A percentile compares a stretch with the other conserved stretches of the same genome.
These are phyloP conservation scores for Penicillium psychrosexuale DNA, from an alignment of 2,329 filamentous ascomycete genomes.

Conservation along the genomic window DNA sequence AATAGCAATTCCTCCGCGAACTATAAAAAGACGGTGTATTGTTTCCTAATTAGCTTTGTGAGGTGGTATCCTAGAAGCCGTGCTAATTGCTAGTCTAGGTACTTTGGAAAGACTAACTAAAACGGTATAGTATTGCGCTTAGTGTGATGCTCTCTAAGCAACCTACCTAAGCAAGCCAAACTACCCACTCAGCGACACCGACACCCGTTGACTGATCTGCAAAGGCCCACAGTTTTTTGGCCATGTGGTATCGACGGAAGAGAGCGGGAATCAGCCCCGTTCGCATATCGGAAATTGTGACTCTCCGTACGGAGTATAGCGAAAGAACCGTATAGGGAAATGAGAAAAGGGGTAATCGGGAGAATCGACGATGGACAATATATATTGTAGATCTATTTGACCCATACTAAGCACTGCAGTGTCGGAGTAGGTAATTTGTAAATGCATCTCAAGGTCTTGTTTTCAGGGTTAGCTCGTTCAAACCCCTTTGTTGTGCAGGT, in stretches of 20 bases:
- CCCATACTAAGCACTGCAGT: not conserved
- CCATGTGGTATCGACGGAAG: not conserved
- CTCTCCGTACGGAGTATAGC: not conserved
- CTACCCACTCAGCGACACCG: no score
- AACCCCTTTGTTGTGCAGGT: not conserved
- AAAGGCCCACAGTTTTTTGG: not conserved
- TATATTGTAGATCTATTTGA: not conserved
- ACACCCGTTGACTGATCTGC: constrained; percentile 2
- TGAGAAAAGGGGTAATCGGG: not conserved
- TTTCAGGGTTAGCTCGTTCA: not conserved
- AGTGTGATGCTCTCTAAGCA: not conserved
- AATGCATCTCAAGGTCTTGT: not conserved
- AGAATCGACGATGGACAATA: not conserved
- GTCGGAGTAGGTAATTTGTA: not conserved
- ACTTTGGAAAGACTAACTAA: not conserved
- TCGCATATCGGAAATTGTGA: not conserved
- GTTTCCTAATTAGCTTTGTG: constrained; percentile 1
- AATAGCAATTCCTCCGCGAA: not conserved
- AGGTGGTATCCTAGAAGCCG: not conserved
- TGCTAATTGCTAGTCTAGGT: not conserved
- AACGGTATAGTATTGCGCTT: not conserved
- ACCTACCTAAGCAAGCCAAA: not conserved
- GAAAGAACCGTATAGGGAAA: not conserved
- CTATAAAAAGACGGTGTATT: not conserved
- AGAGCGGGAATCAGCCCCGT: not conserved